These are phyloP conservation scores for Oryza australiensis DNA, from an alignment of 176 grass and related monocot species.

Conservation along the genomic window DNA sequence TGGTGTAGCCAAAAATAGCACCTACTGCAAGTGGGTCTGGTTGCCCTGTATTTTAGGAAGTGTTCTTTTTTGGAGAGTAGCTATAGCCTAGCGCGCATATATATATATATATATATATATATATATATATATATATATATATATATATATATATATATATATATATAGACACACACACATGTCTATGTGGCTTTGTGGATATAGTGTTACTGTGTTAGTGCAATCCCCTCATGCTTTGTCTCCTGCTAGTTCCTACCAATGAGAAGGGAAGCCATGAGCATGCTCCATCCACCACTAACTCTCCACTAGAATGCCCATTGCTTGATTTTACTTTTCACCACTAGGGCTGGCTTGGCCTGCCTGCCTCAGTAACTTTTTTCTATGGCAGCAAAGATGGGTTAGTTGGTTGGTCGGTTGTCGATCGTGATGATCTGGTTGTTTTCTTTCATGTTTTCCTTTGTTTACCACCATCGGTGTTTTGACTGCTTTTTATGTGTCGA, in stretches of 20 bases:
- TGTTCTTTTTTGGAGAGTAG: background rate
- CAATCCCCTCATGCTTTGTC: background rate
- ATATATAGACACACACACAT: background rate
- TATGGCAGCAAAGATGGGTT: background rate
- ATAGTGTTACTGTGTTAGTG: constrained; percentile 6
- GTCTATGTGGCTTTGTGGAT: background rate
- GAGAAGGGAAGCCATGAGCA: background rate
- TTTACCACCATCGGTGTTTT: constrained; percentile 3
- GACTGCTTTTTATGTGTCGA: constrained; percentile 9
- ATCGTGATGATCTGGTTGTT: background rate
- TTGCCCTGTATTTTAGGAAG: constrained; percentile 31
- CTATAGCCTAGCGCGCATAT: background rate
- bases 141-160: background rate
- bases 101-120: background rate
- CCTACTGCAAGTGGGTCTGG: constrained; percentile 2
- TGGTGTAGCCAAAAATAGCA: constrained; percentile 33
- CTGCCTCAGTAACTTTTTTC: constrained; percentile 17
- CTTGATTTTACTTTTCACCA: constrained; percentile 22
- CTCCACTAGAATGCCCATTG: background rate
- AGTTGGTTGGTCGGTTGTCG: background rate
- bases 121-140: background rate
- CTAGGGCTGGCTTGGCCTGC: background rate
- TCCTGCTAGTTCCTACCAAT: background rate
- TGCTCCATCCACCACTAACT: background rate
- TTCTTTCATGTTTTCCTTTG: constrained; percentile 15